phyloP scores from a whole-genome alignment of 805 yeast species.

The Starmera amethionina region DNA sequence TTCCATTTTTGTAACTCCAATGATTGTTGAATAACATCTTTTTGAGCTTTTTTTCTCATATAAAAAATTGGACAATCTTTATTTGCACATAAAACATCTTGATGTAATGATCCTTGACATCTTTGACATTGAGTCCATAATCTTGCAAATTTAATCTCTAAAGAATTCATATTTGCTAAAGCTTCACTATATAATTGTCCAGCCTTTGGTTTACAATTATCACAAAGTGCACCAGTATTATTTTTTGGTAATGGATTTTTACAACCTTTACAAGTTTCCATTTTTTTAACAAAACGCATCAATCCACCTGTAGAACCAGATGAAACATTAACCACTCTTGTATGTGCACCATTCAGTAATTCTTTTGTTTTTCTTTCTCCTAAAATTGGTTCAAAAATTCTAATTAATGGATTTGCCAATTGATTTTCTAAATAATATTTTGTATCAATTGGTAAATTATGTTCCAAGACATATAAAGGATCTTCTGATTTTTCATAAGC shows the following conservation, averaged over 20 bases:
- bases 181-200: conserved; percentile 79
- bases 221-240: conserved; percentile 69
- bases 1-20: conserved; percentile 31
- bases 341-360: conserved; percentile 74
- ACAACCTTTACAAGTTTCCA: conserved; percentile 84
- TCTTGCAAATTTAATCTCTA: conserved; percentile 76
- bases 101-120: conserved; percentile 93
- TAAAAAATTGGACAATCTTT: conserved; percentile 97
- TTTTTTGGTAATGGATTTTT: conserved; percentile 57
- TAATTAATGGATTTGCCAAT: conserved; percentile 80
- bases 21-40: conserved; percentile 29
- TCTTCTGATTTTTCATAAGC: conserved; percentile 96
- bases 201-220: conserved; percentile 61
- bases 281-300: conserved; percentile 85
- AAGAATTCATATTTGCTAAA: conserved; percentile 63
- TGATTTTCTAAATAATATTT: conserved; percentile 91
- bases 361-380: conserved; percentile 80
- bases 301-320: conserved; percentile 57
- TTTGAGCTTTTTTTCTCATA: conserved; percentile 63
- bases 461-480: conserved; percentile 86
- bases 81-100: conserved; percentile 89
- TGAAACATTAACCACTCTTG: conserved; percentile 59
- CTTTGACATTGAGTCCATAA: conserved; percentile 98
- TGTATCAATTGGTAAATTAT: conserved; percentile 89
- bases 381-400: conserved; percentile 91